Evolutionary conservation across 371 early-diverging fungal genomes (phyloP).

Genomic region (Mortierella sp.): DNA sequence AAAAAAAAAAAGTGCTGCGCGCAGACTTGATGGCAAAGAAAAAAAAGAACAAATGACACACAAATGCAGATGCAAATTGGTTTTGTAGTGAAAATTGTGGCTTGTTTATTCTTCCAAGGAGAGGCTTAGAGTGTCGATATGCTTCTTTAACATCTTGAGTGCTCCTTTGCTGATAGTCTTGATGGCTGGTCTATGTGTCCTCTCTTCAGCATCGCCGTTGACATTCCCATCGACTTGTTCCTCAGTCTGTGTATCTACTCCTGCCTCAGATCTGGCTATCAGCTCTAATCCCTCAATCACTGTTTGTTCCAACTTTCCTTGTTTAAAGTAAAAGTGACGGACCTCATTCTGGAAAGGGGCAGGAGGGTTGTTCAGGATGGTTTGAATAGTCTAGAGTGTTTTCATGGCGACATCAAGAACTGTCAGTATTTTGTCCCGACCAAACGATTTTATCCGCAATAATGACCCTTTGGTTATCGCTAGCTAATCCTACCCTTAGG

Average conservation of each 20-base stretch:
- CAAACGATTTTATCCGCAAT: no score
- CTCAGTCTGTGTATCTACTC: not conserved
- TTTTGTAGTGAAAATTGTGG: not conserved
- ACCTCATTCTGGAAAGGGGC: conserved; percentile 40
- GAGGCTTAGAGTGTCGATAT: conserved; percentile 42
- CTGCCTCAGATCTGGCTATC: conserved; percentile 37
- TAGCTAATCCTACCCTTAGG: conserved; percentile 38
- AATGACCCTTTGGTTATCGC: no score
- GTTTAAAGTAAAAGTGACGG: conserved; percentile 41
- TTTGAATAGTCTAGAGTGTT: conserved; percentile 38
- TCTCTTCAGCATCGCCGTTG: not conserved
- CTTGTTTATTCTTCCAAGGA: conserved; percentile 35
- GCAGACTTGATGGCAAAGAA: not conserved
- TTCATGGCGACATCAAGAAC: not conserved
- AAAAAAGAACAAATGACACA: conserved; percentile 4
- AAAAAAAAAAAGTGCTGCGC: not conserved
- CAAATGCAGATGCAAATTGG: not conserved
- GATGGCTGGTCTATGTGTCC: conserved; percentile 1
- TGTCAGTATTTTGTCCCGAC: no score
- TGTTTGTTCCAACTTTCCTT: conserved; percentile 40
- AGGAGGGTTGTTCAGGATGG: conserved; percentile 54
- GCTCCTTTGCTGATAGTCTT: conserved; percentile 49
- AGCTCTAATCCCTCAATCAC: conserved; percentile 56
- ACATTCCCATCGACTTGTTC: not conserved
- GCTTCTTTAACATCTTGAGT: conserved; percentile 56